A percentile compares a stretch with the other conserved stretches of the same genome.
These are phyloP conservation scores for Ophiostoma sp. DNA, from an alignment of 2,329 filamentous ascomycete genomes.

Conservation along the genomic window DNA sequence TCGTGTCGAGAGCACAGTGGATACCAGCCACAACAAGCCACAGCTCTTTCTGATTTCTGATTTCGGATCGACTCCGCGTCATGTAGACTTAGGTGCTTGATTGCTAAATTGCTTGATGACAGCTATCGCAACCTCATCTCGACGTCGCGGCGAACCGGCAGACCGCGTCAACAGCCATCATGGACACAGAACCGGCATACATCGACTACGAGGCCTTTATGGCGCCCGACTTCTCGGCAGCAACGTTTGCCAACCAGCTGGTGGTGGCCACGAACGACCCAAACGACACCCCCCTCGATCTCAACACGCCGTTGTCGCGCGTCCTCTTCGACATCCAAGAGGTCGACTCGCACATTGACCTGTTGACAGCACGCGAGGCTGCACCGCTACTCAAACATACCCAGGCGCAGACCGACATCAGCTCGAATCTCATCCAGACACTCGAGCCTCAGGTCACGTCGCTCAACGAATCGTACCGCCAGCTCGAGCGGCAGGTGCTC, in stretches of 20 bases:
- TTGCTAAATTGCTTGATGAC: not conserved
- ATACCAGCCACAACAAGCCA: not conserved
- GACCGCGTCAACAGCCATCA: constrained; percentile 31
- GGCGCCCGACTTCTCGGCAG: constrained; percentile 72
- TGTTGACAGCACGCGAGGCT: constrained; percentile 77
- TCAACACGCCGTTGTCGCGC: constrained; percentile 86
- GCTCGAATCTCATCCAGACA: constrained; percentile 64
- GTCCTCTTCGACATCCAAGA: constrained; percentile 97
- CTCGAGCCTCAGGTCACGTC: constrained; percentile 75
- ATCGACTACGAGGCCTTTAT: constrained; percentile 95
- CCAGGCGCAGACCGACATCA: constrained; percentile 65
- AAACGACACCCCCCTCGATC: constrained; percentile 81
- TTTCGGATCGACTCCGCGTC: not conserved
- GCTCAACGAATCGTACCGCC: constrained; percentile 77
- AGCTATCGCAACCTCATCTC: not conserved
- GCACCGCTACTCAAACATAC: constrained; percentile 77
- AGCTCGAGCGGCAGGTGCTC: constrained; percentile 80
- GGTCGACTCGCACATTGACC: constrained; percentile 92
- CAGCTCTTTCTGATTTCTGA: not conserved
- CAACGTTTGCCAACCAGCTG: constrained; percentile 80
- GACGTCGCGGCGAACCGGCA: not conserved
- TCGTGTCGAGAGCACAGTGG: not conserved
- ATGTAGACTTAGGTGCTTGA: not conserved
- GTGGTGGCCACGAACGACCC: constrained; percentile 88
- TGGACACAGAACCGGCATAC: constrained; percentile 62